These are phyloP conservation scores for Dactylellina parvicollis DNA, from an alignment of 2,329 filamentous ascomycete species.

Conservation along the genomic window DNA sequence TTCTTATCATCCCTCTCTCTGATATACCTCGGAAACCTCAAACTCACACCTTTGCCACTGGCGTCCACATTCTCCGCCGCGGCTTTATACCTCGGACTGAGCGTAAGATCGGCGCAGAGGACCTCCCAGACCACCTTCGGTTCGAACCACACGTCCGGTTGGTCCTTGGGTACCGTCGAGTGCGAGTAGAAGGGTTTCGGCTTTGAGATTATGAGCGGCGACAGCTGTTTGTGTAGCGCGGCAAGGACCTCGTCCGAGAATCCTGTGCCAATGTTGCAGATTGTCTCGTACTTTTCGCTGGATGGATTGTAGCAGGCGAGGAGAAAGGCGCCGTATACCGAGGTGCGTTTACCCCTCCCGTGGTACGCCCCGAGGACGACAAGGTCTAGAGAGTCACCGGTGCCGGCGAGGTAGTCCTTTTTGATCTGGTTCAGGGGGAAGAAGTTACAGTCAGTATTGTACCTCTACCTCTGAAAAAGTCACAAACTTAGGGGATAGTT, in stretches of 20 bases:
- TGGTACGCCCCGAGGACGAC: slow-evolving; percentile 95
- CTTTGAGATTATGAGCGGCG: slow-evolving; percentile 81
- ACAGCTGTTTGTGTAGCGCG: slow-evolving; percentile 80
- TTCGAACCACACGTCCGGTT: slow-evolving; percentile 99
- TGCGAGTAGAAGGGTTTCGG: slow-evolving; percentile 96
- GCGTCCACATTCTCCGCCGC: slow-evolving; percentile 74
- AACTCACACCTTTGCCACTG: slow-evolving; percentile 79
- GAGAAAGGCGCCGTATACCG: slow-evolving; percentile 93
- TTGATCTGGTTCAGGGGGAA: slow-evolving; percentile 73
- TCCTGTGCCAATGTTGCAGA: slow-evolving; percentile 98
- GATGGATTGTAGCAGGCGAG: slow-evolving; percentile 89
- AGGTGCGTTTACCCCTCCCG: slow-evolving; percentile 94
- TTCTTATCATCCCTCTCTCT: slow-evolving; percentile 95
- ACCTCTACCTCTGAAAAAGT: slow-evolving; percentile 43
- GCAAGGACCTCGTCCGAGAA: slow-evolving; percentile 96
- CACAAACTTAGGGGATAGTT: slow-evolving; percentile 43
- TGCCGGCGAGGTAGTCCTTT: slow-evolving; percentile 93
- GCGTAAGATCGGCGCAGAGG: slow-evolving; percentile 91
- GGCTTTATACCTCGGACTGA: slow-evolving; percentile 93
- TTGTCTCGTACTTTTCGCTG: slow-evolving; percentile 86
- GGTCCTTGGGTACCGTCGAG: slow-evolving; percentile 83
- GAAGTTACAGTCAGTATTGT: slow-evolving; percentile 22
- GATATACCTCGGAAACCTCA: slow-evolving; percentile 93
- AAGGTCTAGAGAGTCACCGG: slow-evolving; percentile 94
- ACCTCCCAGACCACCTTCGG: slow-evolving; percentile 96